Base-by-base conservation (phyloP, 2,329 filamentous ascomycete species). In the Macrophomina phaseolina region DNA sequence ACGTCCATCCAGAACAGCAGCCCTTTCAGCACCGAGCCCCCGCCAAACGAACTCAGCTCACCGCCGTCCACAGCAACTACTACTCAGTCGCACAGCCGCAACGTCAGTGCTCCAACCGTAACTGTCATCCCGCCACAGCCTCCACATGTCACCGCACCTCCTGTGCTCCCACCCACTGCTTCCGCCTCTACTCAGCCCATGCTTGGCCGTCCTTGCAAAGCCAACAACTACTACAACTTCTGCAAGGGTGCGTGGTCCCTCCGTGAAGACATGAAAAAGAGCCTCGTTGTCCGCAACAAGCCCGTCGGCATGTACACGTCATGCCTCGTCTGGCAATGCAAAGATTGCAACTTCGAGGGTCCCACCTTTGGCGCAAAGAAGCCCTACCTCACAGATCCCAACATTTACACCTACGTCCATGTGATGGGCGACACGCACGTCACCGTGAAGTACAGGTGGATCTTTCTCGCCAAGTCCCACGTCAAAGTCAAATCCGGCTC, bases 141-240 rank as follows among this genome's bases (percentile, higher is more conserved):
- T 11, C 18, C 18, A 18, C 18, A 18, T 18, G 18, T 18, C 18
- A 18, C 18, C 18, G 58, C 45, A 28, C 30, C 58, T 14, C 30
- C 58, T 28, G 45, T 49, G 83, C 84, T 72, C 77, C 55, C 71
- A 64, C 62, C 69, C 12, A 52, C 58, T 28, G 45, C 42, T 14
- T n/a, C 42, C n/a, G 23, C 32, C 42, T 18, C 56, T 48, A 6
- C 38, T 32, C 38, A 30, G 2, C 63, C 51, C 12, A 65, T 65
- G 63, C 63, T 56, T 23, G 76, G 76, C 46, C 76, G 78, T 4
- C 76, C 78, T 0, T 76, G 74, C 71, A 79, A 78, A 68, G 71
- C 73, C n/a, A 80, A 79, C 69, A 73, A 76, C 67, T 80, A 79
- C 70, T 79, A 76, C 75, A 77, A 77, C 23, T 80, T 79, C 71